phyloP scores from a whole-genome alignment of 2,329 filamentous ascomycete species.

The Aspergillus fumigatiaffinis region DNA sequence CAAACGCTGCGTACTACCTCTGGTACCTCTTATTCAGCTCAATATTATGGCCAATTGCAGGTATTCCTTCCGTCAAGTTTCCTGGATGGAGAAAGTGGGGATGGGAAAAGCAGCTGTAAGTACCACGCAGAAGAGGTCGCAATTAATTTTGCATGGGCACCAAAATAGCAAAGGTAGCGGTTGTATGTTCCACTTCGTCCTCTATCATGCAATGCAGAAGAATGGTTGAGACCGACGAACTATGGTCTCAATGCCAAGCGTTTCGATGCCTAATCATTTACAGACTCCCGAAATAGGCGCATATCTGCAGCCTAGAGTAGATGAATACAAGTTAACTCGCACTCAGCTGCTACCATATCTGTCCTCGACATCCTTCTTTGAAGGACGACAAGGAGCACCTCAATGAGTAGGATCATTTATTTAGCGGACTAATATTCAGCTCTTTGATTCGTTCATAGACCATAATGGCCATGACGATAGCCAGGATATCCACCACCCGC shows the following conservation, averaged over 20 bases:
- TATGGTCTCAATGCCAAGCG: neutral
- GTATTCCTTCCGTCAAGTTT: too few species aligned
- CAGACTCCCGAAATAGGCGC: neutral
- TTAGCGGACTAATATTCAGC: neutral
- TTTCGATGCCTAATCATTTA: neutral
- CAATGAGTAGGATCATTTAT: neutral
- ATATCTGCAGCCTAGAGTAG: neutral
- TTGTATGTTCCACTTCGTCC: neutral
- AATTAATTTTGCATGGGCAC: too few species aligned
- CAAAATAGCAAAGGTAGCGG: neutral
- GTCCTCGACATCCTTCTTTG: neutral
- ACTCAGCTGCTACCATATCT: neutral
- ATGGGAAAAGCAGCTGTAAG: too few species aligned
- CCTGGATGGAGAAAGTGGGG: too few species aligned
- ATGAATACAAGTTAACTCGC: too few species aligned
- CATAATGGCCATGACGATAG: constrained; percentile 10
- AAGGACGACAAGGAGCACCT: neutral
- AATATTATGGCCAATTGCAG: too few species aligned
- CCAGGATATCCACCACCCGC: constrained; percentile 10
- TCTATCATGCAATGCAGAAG: neutral
- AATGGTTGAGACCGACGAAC: too few species aligned
- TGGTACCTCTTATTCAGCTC: too few species aligned
- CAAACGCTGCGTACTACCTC: neutral
- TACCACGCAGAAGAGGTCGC: too few species aligned
- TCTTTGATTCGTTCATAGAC: neutral